Evolutionary conservation across 495 filamentous ascomycete species (phyloP).

Genomic region (Penicillium longicatenatum): DNA sequence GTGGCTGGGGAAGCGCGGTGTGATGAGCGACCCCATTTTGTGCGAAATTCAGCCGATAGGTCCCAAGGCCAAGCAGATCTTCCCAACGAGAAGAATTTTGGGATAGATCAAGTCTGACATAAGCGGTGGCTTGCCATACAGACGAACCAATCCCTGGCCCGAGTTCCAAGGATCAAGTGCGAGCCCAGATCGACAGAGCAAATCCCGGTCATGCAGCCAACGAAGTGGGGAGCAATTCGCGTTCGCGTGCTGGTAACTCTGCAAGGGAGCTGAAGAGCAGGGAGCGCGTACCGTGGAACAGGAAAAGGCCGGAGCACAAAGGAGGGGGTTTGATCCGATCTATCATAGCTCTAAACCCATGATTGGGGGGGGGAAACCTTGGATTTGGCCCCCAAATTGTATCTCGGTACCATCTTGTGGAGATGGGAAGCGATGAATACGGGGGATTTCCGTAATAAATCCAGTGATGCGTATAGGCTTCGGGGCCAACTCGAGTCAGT

Average conservation of each 20-base stretch:
- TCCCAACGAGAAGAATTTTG: background rate
- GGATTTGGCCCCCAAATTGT: too few relatives aligned
- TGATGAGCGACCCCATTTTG: background rate
- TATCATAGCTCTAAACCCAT: too few relatives aligned
- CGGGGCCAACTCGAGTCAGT: too few relatives aligned
- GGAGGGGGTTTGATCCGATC: background rate
- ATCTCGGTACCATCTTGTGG: too few relatives aligned
- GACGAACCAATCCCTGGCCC: background rate
- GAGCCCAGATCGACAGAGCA: background rate
- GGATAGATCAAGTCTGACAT: background rate
- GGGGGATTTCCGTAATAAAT: too few relatives aligned
- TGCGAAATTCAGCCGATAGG: background rate
- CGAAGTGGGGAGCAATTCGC: background rate
- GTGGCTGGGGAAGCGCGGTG: background rate
- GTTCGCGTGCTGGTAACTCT: background rate
- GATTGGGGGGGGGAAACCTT: background rate
- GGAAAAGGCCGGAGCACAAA: background rate
- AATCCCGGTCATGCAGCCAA: background rate
- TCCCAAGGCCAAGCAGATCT: background rate
- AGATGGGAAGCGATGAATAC: too few relatives aligned
- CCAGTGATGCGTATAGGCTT: too few relatives aligned
- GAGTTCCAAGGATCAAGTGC: background rate
- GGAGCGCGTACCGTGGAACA: background rate
- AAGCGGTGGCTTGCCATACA: background rate
- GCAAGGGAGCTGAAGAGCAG: slow-evolving; percentile 4